Base-by-base conservation (phyloP, 306 rosid species). In the Castanospermum australe region DNA sequence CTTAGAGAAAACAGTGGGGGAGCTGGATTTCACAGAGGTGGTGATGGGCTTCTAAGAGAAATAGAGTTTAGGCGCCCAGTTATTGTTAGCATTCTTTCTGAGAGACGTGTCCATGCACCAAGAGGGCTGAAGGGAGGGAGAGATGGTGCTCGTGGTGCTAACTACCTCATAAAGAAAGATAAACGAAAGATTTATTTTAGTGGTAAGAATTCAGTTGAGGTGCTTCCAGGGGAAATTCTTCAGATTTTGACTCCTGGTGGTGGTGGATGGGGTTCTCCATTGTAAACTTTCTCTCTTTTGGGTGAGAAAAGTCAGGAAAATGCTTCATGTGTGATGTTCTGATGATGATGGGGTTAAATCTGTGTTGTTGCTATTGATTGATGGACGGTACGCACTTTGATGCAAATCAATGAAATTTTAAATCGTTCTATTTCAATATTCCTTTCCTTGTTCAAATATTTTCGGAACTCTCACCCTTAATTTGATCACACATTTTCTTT, bases 221-320 rank as follows among this genome's bases (percentile, higher is more conserved):
- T 87, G 78, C 86, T 82, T 75, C 88, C 97, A 0, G 97, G 99
- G 56, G 97, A 94, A 78, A 86, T 80, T 83, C 89, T 94, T 71
- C 95, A 87, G 87, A 91, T 94, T 74, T 86, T 88, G 71, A 94
- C 97, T 68, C 99, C 99, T 44, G 99, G 97, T 70, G 99, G 98
- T 50, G 98, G 97, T 25, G 97, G 97, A 83, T 92, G 97, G 91
- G 98, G 98, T 56, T 87, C 82, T 82, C 81, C 85, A 10, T 17
- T 63, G 79, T 77, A 73, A 71, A 24, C 28, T 44, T 62, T 69
- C 44, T 50, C n/a, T 76, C 75, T 76, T 71, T 32, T 41, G 52
- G 54, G 13, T 24, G 61, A 51, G 54, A 60, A 45, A 59, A 28
- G 10, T 47, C 38, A 67, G 47, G 62, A 35, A 71, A 17, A 48